Base-by-base conservation (phyloP, 306 rosid species). In the Gillenia trifoliata region DNA sequence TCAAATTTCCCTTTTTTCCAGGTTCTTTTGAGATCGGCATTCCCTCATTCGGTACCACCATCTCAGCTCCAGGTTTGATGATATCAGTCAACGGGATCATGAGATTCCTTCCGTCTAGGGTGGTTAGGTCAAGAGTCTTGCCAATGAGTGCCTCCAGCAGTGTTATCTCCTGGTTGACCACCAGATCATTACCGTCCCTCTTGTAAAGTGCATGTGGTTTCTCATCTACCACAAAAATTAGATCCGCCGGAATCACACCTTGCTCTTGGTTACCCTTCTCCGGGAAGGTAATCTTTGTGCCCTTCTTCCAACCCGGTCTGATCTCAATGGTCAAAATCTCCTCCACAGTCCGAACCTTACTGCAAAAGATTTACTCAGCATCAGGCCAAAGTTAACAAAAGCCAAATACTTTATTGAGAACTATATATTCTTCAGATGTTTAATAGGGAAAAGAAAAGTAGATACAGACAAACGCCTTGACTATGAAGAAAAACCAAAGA, bases 221-320 rank as follows among this genome's bases (percentile, higher is more conserved):
- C 87, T 94, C 99, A 45, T 90, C 99, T 67, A 94, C 80, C 72
- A 94, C 91, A 69, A 94, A 94, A 29, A 89, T 70, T 30, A 92
- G 84, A 85, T 94, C 99, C 4, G 98, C 97, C 0, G 99, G 90
- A 72, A 89, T 79, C 77, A 94, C 80, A 33, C 96, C 95, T 16
- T 88, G 96, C 82, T 89, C 93, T 71, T 92, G 92, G 81, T 94
- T 89, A 77, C 99, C 98, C 84, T 90, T 94, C 86, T 90, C 93
- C 0, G 93, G 89, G 82, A 94, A 94, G 62, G 96, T 90, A 54
- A 94, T 79, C 89, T 89, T 94, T 31, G 98, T 94, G 56, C 99
- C 99, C 80, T 90, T 94, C 83, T 94, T 94, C 99, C 99, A 94
- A 55, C 99, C 99, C 30, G 98, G 96, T 80, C 81, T 92, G 69